Evolutionary conservation across 352 stramenopile species (phyloP).

Genomic region (Blastocystis sp.): DNA sequence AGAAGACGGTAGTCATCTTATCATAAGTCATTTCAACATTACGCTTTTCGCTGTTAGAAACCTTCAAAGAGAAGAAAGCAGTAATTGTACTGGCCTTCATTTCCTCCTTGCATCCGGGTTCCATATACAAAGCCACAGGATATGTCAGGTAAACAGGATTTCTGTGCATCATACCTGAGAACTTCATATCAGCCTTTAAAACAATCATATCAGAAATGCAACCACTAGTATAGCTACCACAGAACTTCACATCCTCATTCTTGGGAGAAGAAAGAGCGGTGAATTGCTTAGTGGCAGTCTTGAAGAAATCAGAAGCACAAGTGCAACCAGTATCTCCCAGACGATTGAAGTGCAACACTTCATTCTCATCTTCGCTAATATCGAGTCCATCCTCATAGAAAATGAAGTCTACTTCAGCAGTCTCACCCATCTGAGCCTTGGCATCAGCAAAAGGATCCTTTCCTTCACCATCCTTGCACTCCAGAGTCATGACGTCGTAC

Average conservation of each 20-base stretch:
- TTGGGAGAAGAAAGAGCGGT: background rate
- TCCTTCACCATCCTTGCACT: constrained; percentile 36
- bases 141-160: constrained; percentile 45
- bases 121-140: background rate
- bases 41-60: background rate
- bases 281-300: background rate
- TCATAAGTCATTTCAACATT: background rate
- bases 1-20: constrained; percentile 25
- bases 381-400: background rate
- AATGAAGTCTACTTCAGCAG: background rate
- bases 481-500: constrained; percentile 19
- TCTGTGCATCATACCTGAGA: constrained; percentile 59
- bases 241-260: constrained; percentile 56
- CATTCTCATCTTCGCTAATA: background rate
- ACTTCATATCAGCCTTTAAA: constrained; percentile 13
- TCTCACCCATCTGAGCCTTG: constrained; percentile 1
- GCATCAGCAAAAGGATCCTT: constrained; percentile 27
- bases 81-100: background rate
- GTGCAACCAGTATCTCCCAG: constrained; percentile 14
- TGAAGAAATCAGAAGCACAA: constrained; percentile 15
- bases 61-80: background rate
- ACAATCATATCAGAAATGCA: background rate
- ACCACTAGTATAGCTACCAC: constrained; percentile 14
- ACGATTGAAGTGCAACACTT: background rate
- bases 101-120: background rate